These are phyloP conservation scores for Diaporthe caulivora DNA, from an alignment of 2,329 filamentous ascomycete species.

Conservation along the genomic window DNA sequence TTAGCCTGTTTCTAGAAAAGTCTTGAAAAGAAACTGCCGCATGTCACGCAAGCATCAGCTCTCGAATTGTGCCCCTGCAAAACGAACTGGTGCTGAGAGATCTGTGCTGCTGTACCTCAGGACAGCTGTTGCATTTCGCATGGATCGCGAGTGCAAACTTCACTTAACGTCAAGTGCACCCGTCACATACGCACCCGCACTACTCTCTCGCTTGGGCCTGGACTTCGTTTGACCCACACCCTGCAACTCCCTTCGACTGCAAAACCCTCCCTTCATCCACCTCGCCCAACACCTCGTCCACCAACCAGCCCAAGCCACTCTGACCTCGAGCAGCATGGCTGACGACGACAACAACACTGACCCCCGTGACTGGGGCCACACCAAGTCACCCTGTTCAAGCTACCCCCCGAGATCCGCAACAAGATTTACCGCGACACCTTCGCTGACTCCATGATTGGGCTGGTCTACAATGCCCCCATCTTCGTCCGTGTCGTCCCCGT, in stretches of 20 bases:
- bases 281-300: not conserved
- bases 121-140: too few relatives aligned
- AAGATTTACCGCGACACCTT: constrained; percentile 16
- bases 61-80: too few relatives aligned
- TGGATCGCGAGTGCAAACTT: too few relatives aligned
- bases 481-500: not conserved
- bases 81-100: too few relatives aligned
- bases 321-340: not conserved
- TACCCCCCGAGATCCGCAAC: constrained; percentile 12
- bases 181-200: not conserved
- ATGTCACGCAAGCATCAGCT: too few relatives aligned
- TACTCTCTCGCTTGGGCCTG: not conserved
- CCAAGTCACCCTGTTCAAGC: constrained; percentile 17
- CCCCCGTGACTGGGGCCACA: not conserved
- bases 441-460: not conserved
- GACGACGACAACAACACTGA: not conserved
- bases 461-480: not conserved
- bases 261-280: not conserved
- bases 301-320: not conserved
- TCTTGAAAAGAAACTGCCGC: too few relatives aligned
- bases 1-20: too few relatives aligned
- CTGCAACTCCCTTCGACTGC: not conserved
- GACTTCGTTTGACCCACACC: not conserved
- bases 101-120: too few relatives aligned
- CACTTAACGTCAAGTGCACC: not conserved